Base-by-base conservation (phyloP, 2,329 filamentous ascomycete genomes). In the Neofusicoccum kwambonambiense region DNA sequence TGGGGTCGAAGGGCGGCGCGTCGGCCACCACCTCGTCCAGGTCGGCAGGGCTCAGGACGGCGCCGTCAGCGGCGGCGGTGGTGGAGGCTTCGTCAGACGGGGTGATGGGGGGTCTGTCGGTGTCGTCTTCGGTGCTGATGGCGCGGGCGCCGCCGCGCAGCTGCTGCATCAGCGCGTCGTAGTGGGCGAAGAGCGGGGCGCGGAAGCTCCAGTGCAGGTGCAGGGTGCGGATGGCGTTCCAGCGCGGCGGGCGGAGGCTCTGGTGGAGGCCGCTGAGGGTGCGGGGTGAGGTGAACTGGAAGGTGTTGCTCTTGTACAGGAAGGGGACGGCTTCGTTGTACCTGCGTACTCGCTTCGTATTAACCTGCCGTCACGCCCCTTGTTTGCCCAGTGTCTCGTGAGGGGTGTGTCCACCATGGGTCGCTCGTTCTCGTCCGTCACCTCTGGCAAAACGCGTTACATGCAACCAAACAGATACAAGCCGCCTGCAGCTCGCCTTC, bases 141-240 rank as follows among this genome's bases (percentile, higher is more conserved):
- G 4, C 19, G 37, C 13, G 19, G 39, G 22, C 4, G 27, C 39
- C 19, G 39, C 8, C 17, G 31, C 41, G 54, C 13, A 47, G 27
- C 31, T 60, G 56, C 27, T 35, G 41, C 13, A 47, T 47, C 4
- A 60, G 41, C 6, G 58, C 58, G 45, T 39, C 27, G 58, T 62
- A 51, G 47, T 62, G 31, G 17, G 58, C 58, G 44, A 62, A 51
- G 19, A 62, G 47, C 47, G 56, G 56, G 27, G 56, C 49, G 39
- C 45, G 27, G 56, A 65, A 65, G 58, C 19, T 52, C 64, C 64
- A 65, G 56, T 62, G 54, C 22, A 65, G 44, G 15, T 62, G 64
- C 19, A 65, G 42, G 3, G 64, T 51, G 35, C 47, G 56, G 47
- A 65, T 65, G 57, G 35, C 6, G 31, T 65, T 47, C 56, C 57